Conservation (phyloP, 2,329 filamentous ascomycete species). For the Cordyceps cateniannulata region DNA sequence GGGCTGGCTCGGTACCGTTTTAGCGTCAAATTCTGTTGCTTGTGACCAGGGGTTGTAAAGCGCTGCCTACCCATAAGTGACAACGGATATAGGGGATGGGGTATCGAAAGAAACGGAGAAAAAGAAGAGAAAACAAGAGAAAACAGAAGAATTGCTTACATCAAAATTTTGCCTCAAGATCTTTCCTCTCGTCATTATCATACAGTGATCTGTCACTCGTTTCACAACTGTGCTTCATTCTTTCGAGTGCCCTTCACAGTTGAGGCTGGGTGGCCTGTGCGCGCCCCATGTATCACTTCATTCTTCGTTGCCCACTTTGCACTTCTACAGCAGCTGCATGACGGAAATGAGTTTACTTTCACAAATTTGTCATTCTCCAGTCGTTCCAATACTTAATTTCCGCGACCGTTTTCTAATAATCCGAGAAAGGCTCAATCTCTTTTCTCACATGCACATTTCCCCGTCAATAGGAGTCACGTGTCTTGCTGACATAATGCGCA, state of each 20-base stretch:
- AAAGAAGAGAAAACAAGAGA: background rate
- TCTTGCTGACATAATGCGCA: background rate
- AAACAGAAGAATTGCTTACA: background rate
- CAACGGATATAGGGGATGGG: background rate
- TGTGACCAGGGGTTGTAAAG: no score
- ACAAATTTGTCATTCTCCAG: background rate
- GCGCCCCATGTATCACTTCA: background rate
- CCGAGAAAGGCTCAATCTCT: background rate
- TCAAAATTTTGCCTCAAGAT: background rate
- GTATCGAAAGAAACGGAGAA: background rate
- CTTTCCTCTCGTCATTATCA: background rate
- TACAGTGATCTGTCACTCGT: background rate
- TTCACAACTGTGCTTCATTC: background rate
- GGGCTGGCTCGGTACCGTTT: background rate
- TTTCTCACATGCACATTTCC: background rate
- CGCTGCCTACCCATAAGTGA: background rate
- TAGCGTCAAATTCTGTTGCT: background rate
- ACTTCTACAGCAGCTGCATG: background rate
- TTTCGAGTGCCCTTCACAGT: background rate
- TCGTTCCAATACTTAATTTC: no score
- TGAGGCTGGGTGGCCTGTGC: conserved; percentile 11
- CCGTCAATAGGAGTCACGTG: background rate
- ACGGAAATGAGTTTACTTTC: background rate
- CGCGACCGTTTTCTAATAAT: background rate
- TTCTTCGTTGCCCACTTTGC: background rate